These are phyloP conservation scores for Aspergillus sp. DNA, from an alignment of 2,329 filamentous ascomycete species.

Conservation along the genomic window DNA sequence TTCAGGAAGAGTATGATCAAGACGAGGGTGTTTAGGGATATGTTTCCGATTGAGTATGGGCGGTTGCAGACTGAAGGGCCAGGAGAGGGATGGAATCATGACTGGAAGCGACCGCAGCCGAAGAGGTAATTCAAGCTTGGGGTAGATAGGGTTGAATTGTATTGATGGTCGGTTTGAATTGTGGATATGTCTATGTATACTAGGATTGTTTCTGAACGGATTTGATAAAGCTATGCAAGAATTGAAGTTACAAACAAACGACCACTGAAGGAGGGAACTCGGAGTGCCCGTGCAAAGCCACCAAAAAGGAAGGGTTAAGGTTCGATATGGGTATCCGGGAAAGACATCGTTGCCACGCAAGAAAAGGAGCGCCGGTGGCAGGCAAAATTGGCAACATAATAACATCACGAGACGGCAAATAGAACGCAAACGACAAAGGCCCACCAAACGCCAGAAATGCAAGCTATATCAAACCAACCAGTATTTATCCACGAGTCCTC, in stretches of 20 bases:
- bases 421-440: constrained; percentile 17
- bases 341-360: constrained; percentile 28
- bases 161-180: constrained; percentile 12
- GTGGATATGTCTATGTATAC: not conserved
- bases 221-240: not conserved
- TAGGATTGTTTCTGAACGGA: constrained; percentile 2
- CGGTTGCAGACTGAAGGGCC: constrained; percentile 77
- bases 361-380: constrained; percentile 21
- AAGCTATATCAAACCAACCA: constrained; percentile 35
- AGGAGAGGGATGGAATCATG: constrained; percentile 86
- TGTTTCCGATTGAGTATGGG: constrained; percentile 88
- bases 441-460: constrained; percentile 46
- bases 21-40: constrained; percentile 75
- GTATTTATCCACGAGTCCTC: constrained; percentile 21
- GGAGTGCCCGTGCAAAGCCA: constrained; percentile 31
- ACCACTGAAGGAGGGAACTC: constrained; percentile 33
- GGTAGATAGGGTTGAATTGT: constrained; percentile 3
- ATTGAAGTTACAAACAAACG: constrained; percentile 9
- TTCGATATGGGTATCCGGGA: constrained; percentile 20
- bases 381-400: constrained; percentile 11
- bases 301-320: constrained; percentile 7
- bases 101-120: constrained; percentile 71
- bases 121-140: constrained; percentile 1
- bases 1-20: constrained; percentile 91
- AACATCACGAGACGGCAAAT: constrained; percentile 3